These are phyloP conservation scores for Azolla pinnata DNA, from an alignment of 75 land plant genomes.

Conservation along the genomic window DNA sequence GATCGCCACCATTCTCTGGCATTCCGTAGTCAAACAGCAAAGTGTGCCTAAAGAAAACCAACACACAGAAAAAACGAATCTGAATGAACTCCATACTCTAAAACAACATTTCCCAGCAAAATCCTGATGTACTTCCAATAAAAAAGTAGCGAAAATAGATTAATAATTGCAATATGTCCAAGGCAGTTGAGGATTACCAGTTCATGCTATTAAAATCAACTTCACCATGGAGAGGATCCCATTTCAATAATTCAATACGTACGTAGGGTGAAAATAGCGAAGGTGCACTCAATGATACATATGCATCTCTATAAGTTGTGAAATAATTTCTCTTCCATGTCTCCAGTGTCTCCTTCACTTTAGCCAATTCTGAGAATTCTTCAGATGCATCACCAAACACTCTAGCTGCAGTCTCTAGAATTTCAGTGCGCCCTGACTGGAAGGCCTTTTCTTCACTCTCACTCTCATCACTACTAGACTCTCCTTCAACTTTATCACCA, in stretches of 20 bases:
- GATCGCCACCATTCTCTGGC: constrained; percentile 32
- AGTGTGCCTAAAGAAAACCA: constrained; percentile 57
- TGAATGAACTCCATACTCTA: not conserved
- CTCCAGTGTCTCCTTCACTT: constrained; percentile 68
- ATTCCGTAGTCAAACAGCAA: constrained; percentile 64
- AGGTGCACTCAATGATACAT: constrained; percentile 75
- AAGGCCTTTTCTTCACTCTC: constrained; percentile 75
- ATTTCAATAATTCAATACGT: constrained; percentile 83
- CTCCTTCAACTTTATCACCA: constrained; percentile 57
- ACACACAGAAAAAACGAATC: no score
- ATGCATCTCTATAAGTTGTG: constrained; percentile 74
- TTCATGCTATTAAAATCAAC: constrained; percentile 68
- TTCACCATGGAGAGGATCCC: constrained; percentile 84
- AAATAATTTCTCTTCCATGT: constrained; percentile 63
- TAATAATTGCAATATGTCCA: not conserved
- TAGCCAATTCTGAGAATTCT: constrained; percentile 58
- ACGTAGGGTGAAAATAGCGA: constrained; percentile 92
- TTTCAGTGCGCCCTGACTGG: constrained; percentile 41
- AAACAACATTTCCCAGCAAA: not conserved
- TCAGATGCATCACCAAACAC: constrained; percentile 84
- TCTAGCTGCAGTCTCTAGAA: constrained; percentile 62
- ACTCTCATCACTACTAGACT: constrained; percentile 89
- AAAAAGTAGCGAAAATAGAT: not conserved
- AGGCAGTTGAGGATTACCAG: constrained; percentile 33
- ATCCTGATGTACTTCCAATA: not conserved